These are phyloP conservation scores for Coemansia sp. DNA, from an alignment of 192 early-diverging fungal genomes.

Conservation along the genomic window DNA sequence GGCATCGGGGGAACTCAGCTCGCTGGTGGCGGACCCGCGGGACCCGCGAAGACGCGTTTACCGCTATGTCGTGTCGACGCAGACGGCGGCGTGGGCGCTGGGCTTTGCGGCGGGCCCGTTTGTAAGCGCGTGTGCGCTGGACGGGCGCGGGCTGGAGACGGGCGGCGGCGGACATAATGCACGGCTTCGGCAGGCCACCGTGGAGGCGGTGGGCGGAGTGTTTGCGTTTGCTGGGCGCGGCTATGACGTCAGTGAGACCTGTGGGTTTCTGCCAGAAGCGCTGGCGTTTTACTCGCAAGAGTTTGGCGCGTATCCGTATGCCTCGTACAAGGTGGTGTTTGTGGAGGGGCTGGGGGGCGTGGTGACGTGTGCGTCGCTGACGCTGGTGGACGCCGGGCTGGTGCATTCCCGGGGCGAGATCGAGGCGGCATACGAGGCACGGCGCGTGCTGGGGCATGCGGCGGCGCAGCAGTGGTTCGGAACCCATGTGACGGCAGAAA, in stretches of 20 bases:
- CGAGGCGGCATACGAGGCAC: constrained; percentile 85
- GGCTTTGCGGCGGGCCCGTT: constrained; percentile 74
- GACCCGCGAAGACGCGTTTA: constrained; percentile 61
- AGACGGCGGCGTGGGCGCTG: constrained; percentile 68
- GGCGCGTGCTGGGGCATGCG: constrained; percentile 64
- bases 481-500: constrained; percentile 67
- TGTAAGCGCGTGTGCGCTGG: constrained; percentile 39
- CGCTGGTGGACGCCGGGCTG: constrained; percentile 66
- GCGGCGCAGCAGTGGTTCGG: constrained; percentile 96
- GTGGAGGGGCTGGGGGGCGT: constrained; percentile 69
- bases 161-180: constrained; percentile 14
- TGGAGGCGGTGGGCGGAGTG: constrained; percentile 55
- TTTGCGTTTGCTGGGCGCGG: constrained; percentile 67
- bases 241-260: constrained; percentile 63
- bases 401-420: constrained; percentile 73
- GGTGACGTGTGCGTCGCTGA: constrained; percentile 74
- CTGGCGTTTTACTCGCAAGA: constrained; percentile 85
- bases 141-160: constrained; percentile 23
- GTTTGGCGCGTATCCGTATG: constrained; percentile 84
- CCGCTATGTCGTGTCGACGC: constrained; percentile 65
- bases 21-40: constrained; percentile 62
- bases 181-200: constrained; percentile 25
- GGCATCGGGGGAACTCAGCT: constrained; percentile 68
- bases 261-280: constrained; percentile 57
- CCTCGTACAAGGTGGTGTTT: constrained; percentile 85